These are phyloP conservation scores for Favolaschia claudopus DNA, from an alignment of 768 basidiomycete genomes.

Conservation along the genomic window DNA sequence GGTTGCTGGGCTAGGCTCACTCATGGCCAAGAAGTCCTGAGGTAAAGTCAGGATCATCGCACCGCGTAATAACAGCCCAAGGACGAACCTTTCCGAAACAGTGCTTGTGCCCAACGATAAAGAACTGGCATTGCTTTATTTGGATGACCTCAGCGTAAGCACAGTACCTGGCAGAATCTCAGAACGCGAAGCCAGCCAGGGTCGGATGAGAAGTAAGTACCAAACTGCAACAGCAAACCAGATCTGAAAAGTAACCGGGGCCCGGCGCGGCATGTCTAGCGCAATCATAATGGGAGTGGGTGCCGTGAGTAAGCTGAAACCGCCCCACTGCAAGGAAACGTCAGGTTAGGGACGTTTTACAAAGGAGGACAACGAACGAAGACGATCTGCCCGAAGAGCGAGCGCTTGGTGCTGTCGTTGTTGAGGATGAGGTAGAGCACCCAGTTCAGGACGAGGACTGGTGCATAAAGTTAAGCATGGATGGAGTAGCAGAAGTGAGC, in stretches of 20 bases:
- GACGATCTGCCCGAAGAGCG: conserved; percentile 17
- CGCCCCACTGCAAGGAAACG: conserved; percentile 15
- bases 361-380: conserved; percentile 5
- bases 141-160: conserved; percentile 25
- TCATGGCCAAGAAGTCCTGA: conserved; percentile 34
- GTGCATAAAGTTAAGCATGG: background rate
- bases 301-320: conserved; percentile 21
- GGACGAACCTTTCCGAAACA: conserved; percentile 20
- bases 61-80: background rate
- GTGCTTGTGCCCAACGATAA: background rate
- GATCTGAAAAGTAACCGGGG: conserved; percentile 35
- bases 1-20: conserved; percentile 5
- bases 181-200: no score
- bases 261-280: conserved; percentile 36
- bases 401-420: conserved; percentile 21
- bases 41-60: conserved; percentile 7
- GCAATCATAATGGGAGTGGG: conserved; percentile 37
- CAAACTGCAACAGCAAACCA: conserved; percentile 33
- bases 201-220: no score
- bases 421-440: conserved; percentile 33
- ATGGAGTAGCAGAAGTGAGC: background rate
- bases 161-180: no score
- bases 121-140: conserved; percentile 24
- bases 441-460: conserved; percentile 41
- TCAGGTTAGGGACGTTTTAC: background rate